These are phyloP conservation scores for Aspergillus aculeatinus DNA, from an alignment of 2,329 filamentous ascomycete genomes.

Conservation along the genomic window DNA sequence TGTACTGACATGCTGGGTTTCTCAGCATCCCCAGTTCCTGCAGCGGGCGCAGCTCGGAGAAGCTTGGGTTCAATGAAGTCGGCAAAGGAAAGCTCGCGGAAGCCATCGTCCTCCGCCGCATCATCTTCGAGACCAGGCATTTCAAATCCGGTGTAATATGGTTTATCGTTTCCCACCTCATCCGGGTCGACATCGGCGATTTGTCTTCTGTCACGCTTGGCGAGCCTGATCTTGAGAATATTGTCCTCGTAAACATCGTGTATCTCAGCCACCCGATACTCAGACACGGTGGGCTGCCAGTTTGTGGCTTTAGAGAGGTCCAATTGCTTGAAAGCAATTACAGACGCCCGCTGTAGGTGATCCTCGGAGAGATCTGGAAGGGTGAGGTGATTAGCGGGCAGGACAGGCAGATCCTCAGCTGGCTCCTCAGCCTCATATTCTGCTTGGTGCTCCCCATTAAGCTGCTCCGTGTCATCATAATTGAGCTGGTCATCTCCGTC, in stretches of 20 bases:
- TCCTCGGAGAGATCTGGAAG: conserved; percentile 50
- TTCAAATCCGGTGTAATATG: conserved; percentile 77
- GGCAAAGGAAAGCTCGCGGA: conserved; percentile 58
- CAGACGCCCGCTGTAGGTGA: conserved; percentile 37
- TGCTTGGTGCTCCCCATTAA: conserved; percentile 19
- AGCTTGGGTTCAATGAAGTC: conserved; percentile 70
- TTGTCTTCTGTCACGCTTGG: conserved; percentile 64
- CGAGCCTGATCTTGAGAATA: conserved; percentile 62
- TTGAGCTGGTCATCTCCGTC: conserved; percentile 33
- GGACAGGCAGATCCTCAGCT: conserved; percentile 50
- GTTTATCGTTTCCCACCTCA: conserved; percentile 61
- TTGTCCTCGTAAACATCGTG: conserved; percentile 56
- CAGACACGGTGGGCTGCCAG: conserved; percentile 49
- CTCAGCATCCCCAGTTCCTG: conserved; percentile 27
- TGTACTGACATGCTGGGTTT: conserved; percentile 42
- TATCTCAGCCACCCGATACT: conserved; percentile 66
- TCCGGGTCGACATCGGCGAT: conserved; percentile 50
- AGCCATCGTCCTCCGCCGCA: conserved; percentile 56
- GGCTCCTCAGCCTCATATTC: conserved; percentile 36
- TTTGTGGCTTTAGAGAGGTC: conserved; percentile 49
- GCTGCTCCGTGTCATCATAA: conserved; percentile 45
- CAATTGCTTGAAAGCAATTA: conserved; percentile 50
- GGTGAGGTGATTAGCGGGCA: conserved; percentile 61
- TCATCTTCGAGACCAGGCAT: conserved; percentile 62
- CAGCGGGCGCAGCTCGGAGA: conserved; percentile 47